Evolutionary conservation across 345 rosid genomes (phyloP).

Genomic region (Diplotaxis tenuifolia): DNA sequence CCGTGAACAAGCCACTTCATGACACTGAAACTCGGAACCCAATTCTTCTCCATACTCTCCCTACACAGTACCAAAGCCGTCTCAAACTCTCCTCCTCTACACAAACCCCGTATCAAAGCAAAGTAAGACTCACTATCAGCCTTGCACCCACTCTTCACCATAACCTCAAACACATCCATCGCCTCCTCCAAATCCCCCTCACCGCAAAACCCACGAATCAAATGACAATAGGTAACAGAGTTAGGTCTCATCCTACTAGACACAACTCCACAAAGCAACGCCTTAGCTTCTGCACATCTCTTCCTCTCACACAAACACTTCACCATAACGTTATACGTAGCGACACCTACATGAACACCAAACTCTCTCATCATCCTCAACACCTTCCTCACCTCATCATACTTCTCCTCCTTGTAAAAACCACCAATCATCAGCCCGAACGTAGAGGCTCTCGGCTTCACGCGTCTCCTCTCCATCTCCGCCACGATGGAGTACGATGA

Average conservation of each 20-base stretch:
- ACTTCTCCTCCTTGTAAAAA: conserved; percentile 67
- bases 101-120: conserved; percentile 49
- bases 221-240: conserved; percentile 43
- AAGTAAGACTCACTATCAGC: conserved; percentile 56
- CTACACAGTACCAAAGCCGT: conserved; percentile 51
- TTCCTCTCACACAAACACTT: conserved; percentile 61
- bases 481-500: conserved; percentile 59
- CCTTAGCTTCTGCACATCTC: conserved; percentile 61
- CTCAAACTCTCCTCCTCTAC: conserved; percentile 62
- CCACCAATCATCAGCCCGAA: conserved; percentile 62
- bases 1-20: conserved; percentile 73
- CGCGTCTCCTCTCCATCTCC: conserved; percentile 68
- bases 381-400: conserved; percentile 67
- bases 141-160: conserved; percentile 47
- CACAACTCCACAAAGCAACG: conserved; percentile 55
- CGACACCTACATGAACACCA: conserved; percentile 44
- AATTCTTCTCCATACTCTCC: conserved; percentile 59
- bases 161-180: conserved; percentile 50
- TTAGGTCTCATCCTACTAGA: conserved; percentile 50
- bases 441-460: conserved; percentile 50
- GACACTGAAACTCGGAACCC: conserved; percentile 64
- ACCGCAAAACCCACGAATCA: conserved; percentile 71
- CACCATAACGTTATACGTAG: conserved; percentile 59
- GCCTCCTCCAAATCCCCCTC: conserved; percentile 70
- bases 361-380: conserved; percentile 57